Evolutionary conservation across 1,284 basidiomycete genomes (phyloP).

Genomic region (Trichosporon ovoides): DNA sequence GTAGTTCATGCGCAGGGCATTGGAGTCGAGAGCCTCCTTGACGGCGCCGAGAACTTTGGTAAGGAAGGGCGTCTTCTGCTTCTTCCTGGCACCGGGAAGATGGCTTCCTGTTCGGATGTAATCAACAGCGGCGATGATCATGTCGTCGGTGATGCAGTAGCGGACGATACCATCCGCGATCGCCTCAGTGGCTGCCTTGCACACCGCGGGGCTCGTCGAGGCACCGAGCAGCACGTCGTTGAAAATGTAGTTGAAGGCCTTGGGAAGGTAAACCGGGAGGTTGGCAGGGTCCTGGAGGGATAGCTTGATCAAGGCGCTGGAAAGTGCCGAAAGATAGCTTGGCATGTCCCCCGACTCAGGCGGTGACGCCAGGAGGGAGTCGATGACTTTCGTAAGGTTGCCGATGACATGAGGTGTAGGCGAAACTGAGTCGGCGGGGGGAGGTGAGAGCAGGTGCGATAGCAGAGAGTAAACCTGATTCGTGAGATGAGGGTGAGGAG

Average conservation of each 20-base stretch:
- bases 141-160: conserved; percentile 63
- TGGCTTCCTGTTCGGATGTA: conserved; percentile 39
- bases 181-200: conserved; percentile 60
- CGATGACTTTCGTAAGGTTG: conserved; percentile 63
- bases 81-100: conserved; percentile 47
- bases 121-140: conserved; percentile 55
- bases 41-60: conserved; percentile 60
- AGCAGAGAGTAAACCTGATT: conserved; percentile 75
- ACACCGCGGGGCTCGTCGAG: conserved; percentile 27
- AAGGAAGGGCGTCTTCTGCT: conserved; percentile 57
- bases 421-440: conserved; percentile 37
- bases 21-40: conserved; percentile 62
- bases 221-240: conserved; percentile 54
- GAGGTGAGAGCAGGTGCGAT: conserved; percentile 62
- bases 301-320: conserved; percentile 44
- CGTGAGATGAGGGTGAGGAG: conserved; percentile 76
- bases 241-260: conserved; percentile 74
- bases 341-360: conserved; percentile 56
- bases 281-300: conserved; percentile 39
- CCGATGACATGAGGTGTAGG: conserved; percentile 40
- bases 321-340: conserved; percentile 58
- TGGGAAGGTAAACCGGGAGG: conserved; percentile 53
- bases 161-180: conserved; percentile 57
- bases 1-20: conserved; percentile 64
- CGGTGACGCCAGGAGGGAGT: conserved; percentile 66